Evolutionary conservation across 1,284 basidiomycete species (phyloP).

Genomic region (Papiliotrema laurentii): DNA sequence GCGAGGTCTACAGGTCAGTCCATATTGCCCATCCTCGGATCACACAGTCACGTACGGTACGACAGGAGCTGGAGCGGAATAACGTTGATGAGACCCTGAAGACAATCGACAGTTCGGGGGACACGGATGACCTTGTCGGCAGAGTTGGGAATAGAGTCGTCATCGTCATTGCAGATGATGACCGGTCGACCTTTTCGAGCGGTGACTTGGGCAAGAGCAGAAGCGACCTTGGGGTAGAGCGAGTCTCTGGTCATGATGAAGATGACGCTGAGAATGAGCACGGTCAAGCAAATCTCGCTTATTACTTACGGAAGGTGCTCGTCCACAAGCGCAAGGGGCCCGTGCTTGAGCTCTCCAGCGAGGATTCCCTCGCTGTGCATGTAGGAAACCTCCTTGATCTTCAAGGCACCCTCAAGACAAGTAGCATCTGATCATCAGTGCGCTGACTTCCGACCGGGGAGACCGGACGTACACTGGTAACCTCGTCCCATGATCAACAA

Average conservation of each 20-base stretch:
- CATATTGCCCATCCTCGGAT: not conserved
- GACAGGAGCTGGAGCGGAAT: conserved; percentile 93
- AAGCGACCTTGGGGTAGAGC: conserved; percentile 96
- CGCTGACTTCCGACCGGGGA: not conserved
- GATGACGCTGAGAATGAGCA: conserved; percentile 57
- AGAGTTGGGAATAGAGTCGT: conserved; percentile 66
- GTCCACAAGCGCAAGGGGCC: conserved; percentile 93
- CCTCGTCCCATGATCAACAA: conserved; percentile 97
- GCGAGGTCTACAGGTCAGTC: conserved; percentile 61
- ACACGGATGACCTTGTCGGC: conserved; percentile 86
- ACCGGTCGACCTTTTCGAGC: conserved; percentile 92
- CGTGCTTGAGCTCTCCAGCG: conserved; percentile 98
- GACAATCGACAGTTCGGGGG: conserved; percentile 88
- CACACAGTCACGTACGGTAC: conserved; percentile 61
- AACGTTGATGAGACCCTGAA: conserved; percentile 96
- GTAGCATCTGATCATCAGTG: conserved; percentile 70
- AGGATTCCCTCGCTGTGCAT: conserved; percentile 93
- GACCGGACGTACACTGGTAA: conserved; percentile 67
- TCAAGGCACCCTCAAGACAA: conserved; percentile 95
- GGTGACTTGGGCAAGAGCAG: conserved; percentile 91
- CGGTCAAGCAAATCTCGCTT: not conserved
- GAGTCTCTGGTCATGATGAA: conserved; percentile 99
- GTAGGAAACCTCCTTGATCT: conserved; percentile 97
- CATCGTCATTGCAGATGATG: conserved; percentile 93
- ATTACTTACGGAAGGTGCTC: conserved; percentile 78